Evolutionary conservation across 2,329 filamentous ascomycete genomes (phyloP), one percentile per base, ranked within the genome.

Genomic region (Aspergillus uvarum): DNA sequence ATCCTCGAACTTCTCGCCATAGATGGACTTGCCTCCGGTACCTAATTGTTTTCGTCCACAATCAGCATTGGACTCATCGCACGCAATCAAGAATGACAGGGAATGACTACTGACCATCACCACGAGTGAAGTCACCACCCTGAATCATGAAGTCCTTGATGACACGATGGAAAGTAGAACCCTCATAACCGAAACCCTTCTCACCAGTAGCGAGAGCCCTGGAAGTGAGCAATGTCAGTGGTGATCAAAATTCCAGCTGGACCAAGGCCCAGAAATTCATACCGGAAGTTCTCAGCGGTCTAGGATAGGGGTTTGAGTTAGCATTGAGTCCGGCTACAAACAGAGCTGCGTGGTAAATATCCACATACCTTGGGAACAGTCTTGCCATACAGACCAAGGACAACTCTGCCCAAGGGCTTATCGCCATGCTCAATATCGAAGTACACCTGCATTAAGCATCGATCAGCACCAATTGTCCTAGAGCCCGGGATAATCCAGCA

Each of bases 61-160:
- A 51, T 64, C 42, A 64, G 54, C 42, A 38, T 35, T 29, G 14
- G n/a, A 47, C 50, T n/a, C 12, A 26, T 50, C 21, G 14, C 26
- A 53, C 35, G 8, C 5, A 32, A 3, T 3, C 5, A 16, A 7
- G 2, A 32, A 7, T 11, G 24, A 53, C 1, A 38, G 32, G 29
- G 8, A 47, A 26, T n/a, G 3, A 7, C 10, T 29, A 66, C 71
- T 63, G 63, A 80, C 77, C 85, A 68, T 89, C 86, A 50, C 82
- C 82, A 29, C 79, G 81, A 65, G 86, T 89, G 76, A 89, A 88
- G 73, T 89, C 86, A 74, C 86, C 87, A 69, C 86, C 87, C 76
- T 89, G 86, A 65, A 89, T 87, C 86, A 89, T 89, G 77, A 89
- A 89, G 63, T 84, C 74, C 77, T 87, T 86, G 79, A 89, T 89